phyloP scores from a whole-genome alignment of 371 early-diverging fungal species.

The Rhizopus delemar region DNA sequence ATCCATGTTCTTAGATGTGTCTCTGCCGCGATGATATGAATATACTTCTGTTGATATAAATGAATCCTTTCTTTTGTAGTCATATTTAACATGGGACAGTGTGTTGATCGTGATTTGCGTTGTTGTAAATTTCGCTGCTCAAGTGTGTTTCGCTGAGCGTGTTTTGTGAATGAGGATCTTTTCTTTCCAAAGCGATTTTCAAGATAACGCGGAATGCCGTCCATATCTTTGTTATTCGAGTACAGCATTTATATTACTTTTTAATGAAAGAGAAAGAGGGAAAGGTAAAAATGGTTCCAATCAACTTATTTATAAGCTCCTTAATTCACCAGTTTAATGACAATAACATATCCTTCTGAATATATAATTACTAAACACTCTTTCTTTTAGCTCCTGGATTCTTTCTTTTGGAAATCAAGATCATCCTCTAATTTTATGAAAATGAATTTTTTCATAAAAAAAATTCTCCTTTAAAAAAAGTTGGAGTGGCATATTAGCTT shows the following conservation, averaged over 20 bases:
- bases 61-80: slow-evolving; percentile 17
- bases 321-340: background rate
- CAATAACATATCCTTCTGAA: too few relatives aligned
- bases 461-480: background rate
- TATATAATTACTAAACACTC: too few relatives aligned
- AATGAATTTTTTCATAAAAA: background rate
- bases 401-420: background rate
- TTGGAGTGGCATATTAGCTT: too few relatives aligned
- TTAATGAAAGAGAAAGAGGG: background rate
- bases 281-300: background rate
- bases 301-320: background rate
- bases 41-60: slow-evolving; percentile 20
- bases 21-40: slow-evolving; percentile 10
- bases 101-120: background rate
- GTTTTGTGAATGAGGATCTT: background rate
- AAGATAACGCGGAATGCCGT: background rate
- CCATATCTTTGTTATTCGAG: background rate
- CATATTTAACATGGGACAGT: background rate
- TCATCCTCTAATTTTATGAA: background rate
- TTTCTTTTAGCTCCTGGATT: background rate
- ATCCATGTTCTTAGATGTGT: slow-evolving; percentile 23
- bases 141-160: background rate
- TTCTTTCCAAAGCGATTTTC: background rate
- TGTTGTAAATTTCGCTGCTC: background rate
- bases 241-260: background rate